Conservation (phyloP, 106 monocot genomes). For the Agapanthus africanus region DNA sequence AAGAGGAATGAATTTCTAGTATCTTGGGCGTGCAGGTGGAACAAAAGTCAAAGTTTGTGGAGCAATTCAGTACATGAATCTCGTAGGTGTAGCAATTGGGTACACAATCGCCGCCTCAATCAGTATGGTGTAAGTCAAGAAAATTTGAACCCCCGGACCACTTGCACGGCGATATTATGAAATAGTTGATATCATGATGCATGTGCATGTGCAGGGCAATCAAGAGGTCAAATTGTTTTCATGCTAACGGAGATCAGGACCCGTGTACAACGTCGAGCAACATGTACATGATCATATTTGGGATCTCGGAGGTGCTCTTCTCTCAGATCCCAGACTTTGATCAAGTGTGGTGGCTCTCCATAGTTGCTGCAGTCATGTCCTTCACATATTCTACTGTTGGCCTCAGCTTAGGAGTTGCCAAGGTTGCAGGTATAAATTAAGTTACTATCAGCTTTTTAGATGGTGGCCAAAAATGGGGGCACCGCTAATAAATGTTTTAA, state of each 20-base stretch:
- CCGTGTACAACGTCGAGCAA: constrained; percentile 49
- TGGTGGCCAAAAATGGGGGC: neutral
- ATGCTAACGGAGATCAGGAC: constrained; percentile 23
- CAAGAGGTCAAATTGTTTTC: constrained; percentile 60
- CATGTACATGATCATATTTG: constrained; percentile 63
- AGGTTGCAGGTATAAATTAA: constrained; percentile 37
- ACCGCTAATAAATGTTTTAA: neutral
- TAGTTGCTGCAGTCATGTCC: constrained; percentile 70
- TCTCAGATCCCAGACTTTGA: constrained; percentile 74
- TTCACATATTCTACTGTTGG: constrained; percentile 62
- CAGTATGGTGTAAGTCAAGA: constrained; percentile 52
- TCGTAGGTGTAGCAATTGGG: constrained; percentile 50
- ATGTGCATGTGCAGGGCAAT: constrained; percentile 35
- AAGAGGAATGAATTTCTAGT: no score
- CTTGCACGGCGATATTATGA: no score
- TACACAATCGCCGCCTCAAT: constrained; percentile 70
- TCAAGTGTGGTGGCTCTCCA: constrained; percentile 72
- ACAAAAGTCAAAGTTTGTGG: constrained; percentile 51
- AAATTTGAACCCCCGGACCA: no score
- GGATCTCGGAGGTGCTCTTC: constrained; percentile 42
- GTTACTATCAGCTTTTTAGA: constrained; percentile 1
- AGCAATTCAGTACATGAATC: constrained; percentile 47
- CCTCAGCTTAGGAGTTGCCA: constrained; percentile 42
- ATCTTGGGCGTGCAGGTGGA: constrained; percentile 40
- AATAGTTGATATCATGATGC: no score